A percentile compares a stretch with the other conserved stretches of the same genome.
Conservation (phyloP, 805 yeast genomes). For the Schwanniomyces occidentalis region DNA sequence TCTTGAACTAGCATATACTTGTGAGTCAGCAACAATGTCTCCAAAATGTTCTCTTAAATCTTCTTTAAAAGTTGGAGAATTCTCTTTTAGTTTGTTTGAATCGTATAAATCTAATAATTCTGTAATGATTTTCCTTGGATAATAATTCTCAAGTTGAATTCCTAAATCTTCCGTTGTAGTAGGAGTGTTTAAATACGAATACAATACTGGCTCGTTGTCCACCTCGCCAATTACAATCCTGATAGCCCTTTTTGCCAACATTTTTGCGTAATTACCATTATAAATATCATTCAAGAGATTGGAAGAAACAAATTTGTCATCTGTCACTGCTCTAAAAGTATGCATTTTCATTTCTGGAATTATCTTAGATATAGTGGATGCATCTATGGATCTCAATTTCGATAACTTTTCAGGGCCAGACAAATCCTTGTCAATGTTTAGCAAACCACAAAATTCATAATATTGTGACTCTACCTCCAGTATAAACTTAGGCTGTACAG, state of each 20-base stretch:
- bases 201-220: slow-evolving; percentile 30
- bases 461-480: slow-evolving; percentile 35
- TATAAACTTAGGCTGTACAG: slow-evolving; percentile 39
- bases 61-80: slow-evolving; percentile 7
- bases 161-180: slow-evolving; percentile 22
- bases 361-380: slow-evolving; percentile 9
- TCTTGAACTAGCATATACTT: slow-evolving; percentile 39
- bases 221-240: slow-evolving; percentile 34
- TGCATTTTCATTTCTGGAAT: slow-evolving; percentile 24
- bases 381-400: slow-evolving; percentile 16
- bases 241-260: slow-evolving; percentile 15
- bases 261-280: slow-evolving; percentile 25
- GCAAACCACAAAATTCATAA: slow-evolving; percentile 30
- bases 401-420: slow-evolving; percentile 14
- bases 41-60: slow-evolving; percentile 28
- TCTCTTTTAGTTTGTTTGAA: slow-evolving; percentile 1
- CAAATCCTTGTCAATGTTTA: slow-evolving; percentile 15
- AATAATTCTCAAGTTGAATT: slow-evolving; percentile 35
- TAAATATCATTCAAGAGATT: slow-evolving; percentile 29
- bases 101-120: slow-evolving; percentile 24
- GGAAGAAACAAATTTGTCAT: slow-evolving; percentile 34
- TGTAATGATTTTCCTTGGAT: slow-evolving; percentile 26
- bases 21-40: slow-evolving; percentile 36
- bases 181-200: slow-evolving; percentile 31
- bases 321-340: slow-evolving; percentile 43